Percentiles rank a stretch among this genome's conserved stretches.
phyloP scores from a whole-genome alignment of 2,329 filamentous ascomycete species.

The Orbilia brochopaga region DNA sequence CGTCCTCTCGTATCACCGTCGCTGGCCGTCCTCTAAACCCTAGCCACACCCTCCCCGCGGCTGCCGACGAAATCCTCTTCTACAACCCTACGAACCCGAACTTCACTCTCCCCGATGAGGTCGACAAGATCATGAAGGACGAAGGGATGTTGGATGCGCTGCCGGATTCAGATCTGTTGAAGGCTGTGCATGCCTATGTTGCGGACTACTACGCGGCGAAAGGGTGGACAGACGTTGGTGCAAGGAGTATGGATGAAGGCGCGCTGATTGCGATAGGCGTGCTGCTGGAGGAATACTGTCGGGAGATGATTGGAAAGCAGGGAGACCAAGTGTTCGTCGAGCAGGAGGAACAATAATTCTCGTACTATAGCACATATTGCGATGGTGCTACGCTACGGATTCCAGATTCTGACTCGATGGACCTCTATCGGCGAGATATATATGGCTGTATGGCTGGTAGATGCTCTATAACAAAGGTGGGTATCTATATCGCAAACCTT shows the following conservation, averaged over 20 bases:
- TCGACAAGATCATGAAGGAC: slow-evolving; percentile 23
- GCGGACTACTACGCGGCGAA: slow-evolving; percentile 68
- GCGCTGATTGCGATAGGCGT: slow-evolving; percentile 77
- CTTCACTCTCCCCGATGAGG: slow-evolving; percentile 21
- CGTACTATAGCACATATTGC: too few species aligned
- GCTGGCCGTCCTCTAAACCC: slow-evolving; percentile 16
- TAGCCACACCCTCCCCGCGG: slow-evolving; percentile 23
- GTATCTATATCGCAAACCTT: slow-evolving; percentile 32
- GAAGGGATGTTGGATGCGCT: slow-evolving; percentile 58
- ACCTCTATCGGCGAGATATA: not conserved
- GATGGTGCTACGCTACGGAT: not conserved
- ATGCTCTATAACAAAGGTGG: slow-evolving; percentile 17
- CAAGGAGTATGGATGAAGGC: slow-evolving; percentile 75
- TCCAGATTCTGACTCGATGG: not conserved
- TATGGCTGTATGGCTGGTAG: not conserved
- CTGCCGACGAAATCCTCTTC: slow-evolving; percentile 48
- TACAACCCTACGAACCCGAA: slow-evolving; percentile 18
- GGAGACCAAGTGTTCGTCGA: slow-evolving; percentile 77
- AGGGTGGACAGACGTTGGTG: slow-evolving; percentile 57
- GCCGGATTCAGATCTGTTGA: slow-evolving; percentile 73
- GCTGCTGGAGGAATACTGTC: slow-evolving; percentile 72
- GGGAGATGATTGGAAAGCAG: slow-evolving; percentile 67
- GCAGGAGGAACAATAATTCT: slow-evolving; percentile 57
- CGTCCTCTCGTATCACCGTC: slow-evolving; percentile 33
- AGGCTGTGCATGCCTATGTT: slow-evolving; percentile 71